Base-by-base conservation (phyloP, 2,329 filamentous ascomycete genomes). In the Macroventuria anomochaeta region DNA sequence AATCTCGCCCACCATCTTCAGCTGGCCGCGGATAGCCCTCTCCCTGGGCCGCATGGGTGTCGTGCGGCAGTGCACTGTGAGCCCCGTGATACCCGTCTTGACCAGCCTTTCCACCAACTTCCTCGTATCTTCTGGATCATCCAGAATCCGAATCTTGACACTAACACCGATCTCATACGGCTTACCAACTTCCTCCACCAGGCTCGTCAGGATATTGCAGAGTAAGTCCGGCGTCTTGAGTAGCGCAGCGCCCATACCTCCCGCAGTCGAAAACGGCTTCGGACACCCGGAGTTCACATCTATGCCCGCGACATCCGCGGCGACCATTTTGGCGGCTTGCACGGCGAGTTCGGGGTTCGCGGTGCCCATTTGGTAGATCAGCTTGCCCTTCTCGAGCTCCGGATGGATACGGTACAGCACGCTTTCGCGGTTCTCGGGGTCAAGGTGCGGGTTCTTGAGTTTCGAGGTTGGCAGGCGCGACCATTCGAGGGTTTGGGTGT, bases 221-320 rank as follows among this genome's bases (percentile, higher is more conserved):
- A 99, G 83, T 67, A 85, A 86, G 61, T 97, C 93, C 0, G 95
- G 93, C 0, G 89, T 93, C 63, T 85, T 85, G 13, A 99, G 83
- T 17, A 99, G 83, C 1, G 93, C 93, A 0, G 95, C 95, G 41
- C 95, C 95, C 95, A 99, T 99, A 41, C 95, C 95, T 55, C 92
- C 92, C 58, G 84, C 85, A 2, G 93, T 96, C 69, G 90, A 96
- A 76, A 99, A 99, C 0, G 93, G 90, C 76, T 99, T 99, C 0
- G 95, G 95, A 71, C 95, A 99, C n/a, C 95, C 95, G 0, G 95
- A 92, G 74, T 99, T 99, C 58, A 99, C 89, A 73, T 97, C 95
- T 64, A 99, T 97, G 55, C 95, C 95, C 0, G 88, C 87, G 3
- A 99, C 95, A 75, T 97, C 91, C 11, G 79, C 83, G 0, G 93